Conservation (phyloP, 306 rosid species). For the Lathyrus tuberosus region DNA sequence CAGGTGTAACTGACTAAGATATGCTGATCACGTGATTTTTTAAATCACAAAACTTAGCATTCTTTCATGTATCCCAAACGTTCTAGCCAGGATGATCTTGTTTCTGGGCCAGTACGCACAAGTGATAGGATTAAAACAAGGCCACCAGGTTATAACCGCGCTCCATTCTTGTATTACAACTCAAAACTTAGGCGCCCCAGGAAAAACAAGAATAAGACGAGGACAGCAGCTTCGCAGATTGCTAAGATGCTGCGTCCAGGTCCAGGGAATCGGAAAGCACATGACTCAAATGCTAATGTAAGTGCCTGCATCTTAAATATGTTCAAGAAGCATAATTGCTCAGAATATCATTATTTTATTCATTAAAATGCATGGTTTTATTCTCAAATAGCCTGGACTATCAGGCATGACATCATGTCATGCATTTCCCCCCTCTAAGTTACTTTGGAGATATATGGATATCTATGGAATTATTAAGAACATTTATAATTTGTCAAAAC, state of each 20-base stretch:
- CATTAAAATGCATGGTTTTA: slow-evolving; percentile 2
- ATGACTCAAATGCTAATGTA: slow-evolving; percentile 49
- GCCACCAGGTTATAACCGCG: slow-evolving; percentile 57
- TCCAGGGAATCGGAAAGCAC: slow-evolving; percentile 44
- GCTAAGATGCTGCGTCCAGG: slow-evolving; percentile 70
- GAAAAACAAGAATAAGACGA: slow-evolving; percentile 63
- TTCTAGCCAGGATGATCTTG: slow-evolving; percentile 65
- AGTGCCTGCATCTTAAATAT: slow-evolving; percentile 21
- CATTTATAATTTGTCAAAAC: background rate
- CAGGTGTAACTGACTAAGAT: slow-evolving; percentile 42
- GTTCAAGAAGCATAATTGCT: slow-evolving; percentile 28
- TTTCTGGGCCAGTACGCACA: slow-evolving; percentile 61
- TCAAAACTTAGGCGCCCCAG: slow-evolving; percentile 47
- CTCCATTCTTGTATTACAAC: slow-evolving; percentile 50
- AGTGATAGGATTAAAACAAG: slow-evolving; percentile 76
- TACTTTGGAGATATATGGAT: slow-evolving; percentile 17
- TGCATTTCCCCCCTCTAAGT: background rate
- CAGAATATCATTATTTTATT: background rate
- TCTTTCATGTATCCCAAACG: slow-evolving; percentile 68
- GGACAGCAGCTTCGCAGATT: slow-evolving; percentile 82
- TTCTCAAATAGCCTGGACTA: slow-evolving; percentile 1
- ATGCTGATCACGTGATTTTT: slow-evolving; percentile 32
- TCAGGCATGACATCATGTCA: slow-evolving; percentile 18
- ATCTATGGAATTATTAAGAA: background rate
- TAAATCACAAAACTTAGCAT: slow-evolving; percentile 37